Evolutionary conservation across 106 monocot species (phyloP).

Genomic region (Acorus calamus): DNA sequence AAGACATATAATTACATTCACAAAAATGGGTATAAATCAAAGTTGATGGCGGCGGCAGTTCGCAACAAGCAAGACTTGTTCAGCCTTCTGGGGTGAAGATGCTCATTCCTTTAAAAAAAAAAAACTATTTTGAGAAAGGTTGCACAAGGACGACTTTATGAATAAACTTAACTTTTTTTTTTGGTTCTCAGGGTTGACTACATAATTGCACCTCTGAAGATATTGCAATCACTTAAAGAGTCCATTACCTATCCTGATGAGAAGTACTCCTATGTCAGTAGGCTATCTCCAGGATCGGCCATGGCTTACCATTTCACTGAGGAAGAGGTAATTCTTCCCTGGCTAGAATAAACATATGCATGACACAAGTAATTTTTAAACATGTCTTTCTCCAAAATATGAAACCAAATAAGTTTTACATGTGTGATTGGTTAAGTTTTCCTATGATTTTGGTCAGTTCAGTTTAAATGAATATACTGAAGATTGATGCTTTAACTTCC

Average conservation of each 20-base stretch:
- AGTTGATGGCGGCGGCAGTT: conserved; percentile 94
- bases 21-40: conserved; percentile 82
- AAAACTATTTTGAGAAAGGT: too few relatives aligned
- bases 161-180: not conserved
- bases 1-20: conserved; percentile 97
- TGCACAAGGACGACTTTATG: not conserved
- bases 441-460: too few relatives aligned
- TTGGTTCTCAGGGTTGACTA: conserved; percentile 59
- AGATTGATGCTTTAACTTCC: too few relatives aligned
- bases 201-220: conserved; percentile 87
- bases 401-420: too few relatives aligned
- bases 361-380: too few relatives aligned
- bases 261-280: conserved; percentile 72
- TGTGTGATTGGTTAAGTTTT: too few relatives aligned
- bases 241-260: conserved; percentile 63
- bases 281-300: conserved; percentile 54
- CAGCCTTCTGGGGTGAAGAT: conserved; percentile 71
- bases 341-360: too few relatives aligned
- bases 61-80: conserved; percentile 96
- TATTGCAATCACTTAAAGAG: conserved; percentile 84
- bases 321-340: conserved; percentile 48
- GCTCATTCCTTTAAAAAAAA: not conserved
- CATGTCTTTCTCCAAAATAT: too few relatives aligned
- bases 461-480: too few relatives aligned
- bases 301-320: conserved; percentile 49